Evolutionary conservation across 306 rosid species (phyloP).

Genomic region (Cicer cuneatum): DNA sequence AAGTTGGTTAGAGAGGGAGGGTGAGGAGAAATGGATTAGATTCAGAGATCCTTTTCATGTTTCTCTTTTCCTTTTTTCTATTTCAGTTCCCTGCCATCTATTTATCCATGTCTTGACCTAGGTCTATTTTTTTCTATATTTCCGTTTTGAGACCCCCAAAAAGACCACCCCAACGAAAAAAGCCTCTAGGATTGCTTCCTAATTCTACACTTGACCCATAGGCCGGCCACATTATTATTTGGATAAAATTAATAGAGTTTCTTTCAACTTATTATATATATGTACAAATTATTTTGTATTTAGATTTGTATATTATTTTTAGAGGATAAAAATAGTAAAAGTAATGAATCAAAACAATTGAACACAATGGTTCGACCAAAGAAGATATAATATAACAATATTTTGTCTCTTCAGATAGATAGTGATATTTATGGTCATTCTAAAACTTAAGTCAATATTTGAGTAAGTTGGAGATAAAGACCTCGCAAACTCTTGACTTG

Average conservation of each 20-base stretch:
- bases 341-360: too few relatives aligned
- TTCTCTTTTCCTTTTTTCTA: conserved; percentile 47
- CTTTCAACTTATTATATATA: too few relatives aligned
- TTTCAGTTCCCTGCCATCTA: conserved; percentile 55
- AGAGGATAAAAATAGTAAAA: too few relatives aligned
- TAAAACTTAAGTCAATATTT: too few relatives aligned
- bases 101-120: conserved; percentile 43
- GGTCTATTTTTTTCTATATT: conserved; percentile 43
- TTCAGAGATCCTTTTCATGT: conserved; percentile 45
- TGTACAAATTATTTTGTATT: too few relatives aligned
- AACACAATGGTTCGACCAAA: too few relatives aligned
- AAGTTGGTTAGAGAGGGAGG: conserved; percentile 45
- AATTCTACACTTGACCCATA: conserved; percentile 42
- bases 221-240: background rate
- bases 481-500: too few relatives aligned
- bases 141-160: conserved; percentile 44
- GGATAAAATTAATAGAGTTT: background rate
- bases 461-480: too few relatives aligned
- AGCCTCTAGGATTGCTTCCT: conserved; percentile 58
- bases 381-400: too few relatives aligned
- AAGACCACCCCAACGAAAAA: conserved; percentile 55
- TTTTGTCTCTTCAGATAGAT: too few relatives aligned
- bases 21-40: conserved; percentile 52
- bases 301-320: too few relatives aligned
- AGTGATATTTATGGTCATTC: too few relatives aligned